Percentiles rank a stretch among this genome's conserved stretches.
Conservation (phyloP, 2,329 filamentous ascomycete species). For the Periconia sp. region DNA sequence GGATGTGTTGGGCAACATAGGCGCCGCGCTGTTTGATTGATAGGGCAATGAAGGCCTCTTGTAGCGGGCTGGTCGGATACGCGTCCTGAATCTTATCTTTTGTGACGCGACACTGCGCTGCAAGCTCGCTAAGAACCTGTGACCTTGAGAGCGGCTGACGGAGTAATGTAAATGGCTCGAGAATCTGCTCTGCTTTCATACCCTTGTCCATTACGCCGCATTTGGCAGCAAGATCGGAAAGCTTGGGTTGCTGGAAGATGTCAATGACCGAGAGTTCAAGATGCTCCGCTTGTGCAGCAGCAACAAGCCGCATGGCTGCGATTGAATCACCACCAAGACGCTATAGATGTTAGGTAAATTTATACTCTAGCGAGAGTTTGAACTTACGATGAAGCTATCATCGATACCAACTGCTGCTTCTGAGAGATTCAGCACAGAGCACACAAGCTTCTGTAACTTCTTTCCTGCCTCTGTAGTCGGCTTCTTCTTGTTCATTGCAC, state of each 20-base stretch:
- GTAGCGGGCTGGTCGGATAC: conserved; percentile 51
- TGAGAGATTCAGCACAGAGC: conserved; percentile 32
- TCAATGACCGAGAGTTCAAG: conserved; percentile 37
- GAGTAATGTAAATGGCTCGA: conserved; percentile 32
- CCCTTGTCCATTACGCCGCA: conserved; percentile 13
- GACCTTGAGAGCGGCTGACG: conserved; percentile 8
- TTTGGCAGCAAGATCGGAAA: conserved; percentile 37
- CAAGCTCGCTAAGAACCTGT: conserved; percentile 26
- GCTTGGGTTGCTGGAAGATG: conserved; percentile 38
- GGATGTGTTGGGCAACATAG: conserved; percentile 56
- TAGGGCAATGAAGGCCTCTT: conserved; percentile 55
- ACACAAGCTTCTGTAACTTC: conserved; percentile 38
- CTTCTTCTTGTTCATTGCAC: conserved; percentile 35
- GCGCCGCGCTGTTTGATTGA: conserved; percentile 55
- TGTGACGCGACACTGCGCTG: conserved; percentile 27
- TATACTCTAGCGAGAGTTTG: not conserved
- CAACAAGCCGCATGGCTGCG: conserved; percentile 38
- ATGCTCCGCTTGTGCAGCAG: conserved; percentile 33
- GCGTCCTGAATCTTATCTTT: conserved; percentile 44
- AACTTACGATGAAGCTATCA: conserved; percentile 40
- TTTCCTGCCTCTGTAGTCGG: conserved; percentile 34
- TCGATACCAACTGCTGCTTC: conserved; percentile 34
- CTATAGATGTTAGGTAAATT: conserved; percentile 41
- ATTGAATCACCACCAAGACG: conserved; percentile 41
- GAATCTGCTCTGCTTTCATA: conserved; percentile 10